Evolutionary conservation across 2,329 filamentous ascomycete species (phyloP), one percentile per base, ranked within the genome.

Genomic region (Massarina eburnea): DNA sequence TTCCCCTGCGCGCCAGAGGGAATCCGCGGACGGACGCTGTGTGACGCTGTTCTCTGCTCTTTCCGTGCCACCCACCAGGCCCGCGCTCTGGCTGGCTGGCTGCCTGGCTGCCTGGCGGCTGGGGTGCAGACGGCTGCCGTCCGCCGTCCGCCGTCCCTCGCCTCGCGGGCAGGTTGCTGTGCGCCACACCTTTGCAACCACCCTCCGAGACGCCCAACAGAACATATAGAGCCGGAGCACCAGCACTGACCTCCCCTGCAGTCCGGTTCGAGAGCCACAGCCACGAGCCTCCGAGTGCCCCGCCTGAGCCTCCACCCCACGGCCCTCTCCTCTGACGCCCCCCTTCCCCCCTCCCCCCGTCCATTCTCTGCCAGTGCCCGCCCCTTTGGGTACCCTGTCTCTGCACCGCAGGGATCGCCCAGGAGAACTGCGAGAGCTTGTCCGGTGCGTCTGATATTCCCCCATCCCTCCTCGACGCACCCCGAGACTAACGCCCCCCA

Each of bases 171-270:
- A 54, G 55, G 55, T 52, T 46, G 41, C 52, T 67, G 64, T 66
- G 61, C 65, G 66, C 66, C 64, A 68, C 66, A 61, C 53, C 49
- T 55, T 59, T 68, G 64, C 62, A 66, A 59, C 55, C 59, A 56
- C 50, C 59, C 57, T 46, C 43, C 45, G 51, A 54, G 51, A 35
- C 52, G 58, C 47, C 57, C 59, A 61, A 58, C 55, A n/a, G n/a
- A n/a, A n/a, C n/a, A 46, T 61, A 55, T 46, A 48, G 41, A 46
- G 41, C 55, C 41, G 47, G 56, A 44, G 52, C 44, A 42, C 45
- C 57, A 55, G 44, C 52, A 58, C 66, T 70, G 56, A 70, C 62
- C 49, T 52, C 41, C 26, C 43, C 49, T 42, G 44, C 62, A 59
- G 39, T 48, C 35, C 45, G 27, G 45, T 53, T 47, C 48, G 44